Evolutionary conservation across 2,329 filamentous ascomycete species (phyloP).

Genomic region (Cordyceps farinosa): DNA sequence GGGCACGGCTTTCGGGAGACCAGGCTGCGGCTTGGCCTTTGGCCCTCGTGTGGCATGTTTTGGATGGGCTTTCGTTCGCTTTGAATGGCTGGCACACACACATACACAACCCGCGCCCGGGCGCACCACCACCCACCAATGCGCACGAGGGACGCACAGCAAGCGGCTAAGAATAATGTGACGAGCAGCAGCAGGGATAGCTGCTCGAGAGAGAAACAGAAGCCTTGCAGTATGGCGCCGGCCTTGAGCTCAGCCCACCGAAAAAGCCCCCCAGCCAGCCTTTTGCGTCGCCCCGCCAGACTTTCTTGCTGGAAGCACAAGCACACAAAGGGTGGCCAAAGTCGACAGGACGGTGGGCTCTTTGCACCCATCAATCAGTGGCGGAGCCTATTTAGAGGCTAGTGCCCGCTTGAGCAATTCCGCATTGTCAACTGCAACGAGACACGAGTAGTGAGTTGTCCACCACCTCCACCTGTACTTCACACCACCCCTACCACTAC

Average conservation of each 20-base stretch:
- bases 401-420: slow-evolving; percentile 10
- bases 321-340: background rate
- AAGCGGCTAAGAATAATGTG: slow-evolving; percentile 6
- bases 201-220: background rate
- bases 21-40: background rate
- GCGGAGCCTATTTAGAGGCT: background rate
- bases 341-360: background rate
- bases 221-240: background rate
- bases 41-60: slow-evolving; percentile 1
- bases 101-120: background rate
- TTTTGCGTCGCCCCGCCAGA: slow-evolving; percentile 6
- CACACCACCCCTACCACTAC: background rate
- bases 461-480: background rate
- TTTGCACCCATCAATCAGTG: background rate
- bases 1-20: slow-evolving; percentile 9
- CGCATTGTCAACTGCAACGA: background rate
- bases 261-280: background rate
- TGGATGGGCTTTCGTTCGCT: slow-evolving; percentile 1
- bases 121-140: background rate
- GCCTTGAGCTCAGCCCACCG: background rate
- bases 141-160: background rate
- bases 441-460: slow-evolving; percentile 4
- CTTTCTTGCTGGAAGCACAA: background rate
- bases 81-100: background rate
- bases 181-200: background rate